Base-by-base conservation (phyloP, 2,329 filamentous ascomycete species). In the Ophiosphaerella narmari region DNA sequence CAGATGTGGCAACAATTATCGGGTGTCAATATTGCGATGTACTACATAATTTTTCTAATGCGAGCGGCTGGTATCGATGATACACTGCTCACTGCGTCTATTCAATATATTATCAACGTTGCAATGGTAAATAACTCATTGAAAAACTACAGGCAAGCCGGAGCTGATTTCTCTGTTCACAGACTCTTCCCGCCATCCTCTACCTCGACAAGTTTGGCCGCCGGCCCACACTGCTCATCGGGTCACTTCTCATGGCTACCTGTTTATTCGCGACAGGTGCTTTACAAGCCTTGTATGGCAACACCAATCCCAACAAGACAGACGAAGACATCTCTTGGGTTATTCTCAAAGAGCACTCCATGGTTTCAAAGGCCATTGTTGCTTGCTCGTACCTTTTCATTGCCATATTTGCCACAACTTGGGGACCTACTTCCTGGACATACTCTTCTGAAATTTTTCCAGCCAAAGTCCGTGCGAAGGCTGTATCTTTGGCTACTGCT, bases 101-200 rank as follows among this genome's bases (percentile, higher is more conserved):
- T 87, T 18, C 82, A 86, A 62, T 86, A 86, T 60, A 77, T 86
- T 49, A 84, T 87, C 69, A 86, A 86, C 60, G 82, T 86, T 0
- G 74, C 75, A 13, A 73, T 85, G 53, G 26, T 29, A 29, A 29
- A 6, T 29, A 29, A 4, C 11, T 29, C 26, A 11, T 29, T 8
- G 7, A 29, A 8, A 7, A 11, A 29, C 11, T 29, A 29, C 26
- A 29, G 11, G 26, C 26, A 29, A 29, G 26, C 26, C 26, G 11
- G 7, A 29, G 11, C 26, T 29, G 26, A 29, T 11, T 7, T 11
- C 11, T 11, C 11, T 29, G 7, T 11, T 29, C 26, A 29, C 11
- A 29, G 26, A 86, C 85, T 0, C 69, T 86, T 1, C 82, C 84
- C 0, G 83, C 83, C 12, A 83, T 87, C 29, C 48, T 85, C 9